These are phyloP conservation scores for Austroboletus eburneus DNA, from an alignment of 768 basidiomycete genomes.

Conservation along the genomic window DNA sequence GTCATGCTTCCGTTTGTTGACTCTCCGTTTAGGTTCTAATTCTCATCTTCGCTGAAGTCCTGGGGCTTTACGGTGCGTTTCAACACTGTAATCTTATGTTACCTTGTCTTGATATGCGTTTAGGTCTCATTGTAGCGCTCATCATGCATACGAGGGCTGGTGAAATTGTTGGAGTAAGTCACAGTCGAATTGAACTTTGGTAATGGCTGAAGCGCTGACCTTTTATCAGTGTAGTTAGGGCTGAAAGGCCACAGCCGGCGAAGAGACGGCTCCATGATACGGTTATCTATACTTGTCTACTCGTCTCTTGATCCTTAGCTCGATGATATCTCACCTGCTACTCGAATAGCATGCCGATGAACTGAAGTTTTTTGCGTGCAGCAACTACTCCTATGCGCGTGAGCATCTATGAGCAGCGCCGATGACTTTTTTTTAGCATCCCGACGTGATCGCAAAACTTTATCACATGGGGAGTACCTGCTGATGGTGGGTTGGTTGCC, in stretches of 20 bases:
- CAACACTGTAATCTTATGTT: not conserved
- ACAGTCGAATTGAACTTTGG: not conserved
- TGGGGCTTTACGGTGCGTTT: constrained; percentile 79
- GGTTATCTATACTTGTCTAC: not conserved
- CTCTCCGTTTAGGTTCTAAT: constrained; percentile 72
- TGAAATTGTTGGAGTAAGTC: constrained; percentile 20
- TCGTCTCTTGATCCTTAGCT: not conserved
- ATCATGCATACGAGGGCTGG: constrained; percentile 85
- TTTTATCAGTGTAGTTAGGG: constrained; percentile 15
- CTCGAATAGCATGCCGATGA: not conserved
- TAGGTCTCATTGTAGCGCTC: constrained; percentile 86
- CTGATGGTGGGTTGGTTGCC: too few species aligned
- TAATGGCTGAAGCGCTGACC: too few species aligned
- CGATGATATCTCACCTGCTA: not conserved
- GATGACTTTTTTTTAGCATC: too few species aligned
- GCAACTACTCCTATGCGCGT: not conserved
- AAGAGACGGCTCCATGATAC: not conserved
- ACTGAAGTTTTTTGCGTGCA: not conserved
- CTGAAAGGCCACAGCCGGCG: constrained; percentile 10
- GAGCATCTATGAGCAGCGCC: too few species aligned
- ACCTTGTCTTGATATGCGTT: not conserved
- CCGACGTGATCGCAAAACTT: too few species aligned
- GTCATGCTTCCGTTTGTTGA: not conserved
- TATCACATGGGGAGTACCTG: too few species aligned
- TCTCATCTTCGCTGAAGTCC: constrained; percentile 94